Evolutionary conservation across 352 stramenopile species (phyloP).

Genomic region (Chrysophaeum taylorii): DNA sequence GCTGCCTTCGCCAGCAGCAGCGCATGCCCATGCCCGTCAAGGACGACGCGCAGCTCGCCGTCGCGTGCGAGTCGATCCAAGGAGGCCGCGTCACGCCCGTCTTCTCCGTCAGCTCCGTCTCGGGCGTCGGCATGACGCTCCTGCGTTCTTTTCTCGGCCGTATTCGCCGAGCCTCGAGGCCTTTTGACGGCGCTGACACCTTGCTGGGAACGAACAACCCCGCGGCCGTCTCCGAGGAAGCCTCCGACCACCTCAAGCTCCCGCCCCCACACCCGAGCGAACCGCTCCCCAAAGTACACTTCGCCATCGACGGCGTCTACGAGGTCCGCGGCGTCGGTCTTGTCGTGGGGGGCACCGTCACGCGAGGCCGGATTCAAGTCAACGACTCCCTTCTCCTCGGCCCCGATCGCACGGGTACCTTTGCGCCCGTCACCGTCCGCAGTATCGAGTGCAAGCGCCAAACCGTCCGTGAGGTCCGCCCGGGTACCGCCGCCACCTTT

Average conservation of each 20-base stretch:
- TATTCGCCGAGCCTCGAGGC: slow-evolving; percentile 25
- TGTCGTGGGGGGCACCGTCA: slow-evolving; percentile 75
- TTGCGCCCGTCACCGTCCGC: slow-evolving; percentile 41
- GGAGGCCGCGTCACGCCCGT: slow-evolving; percentile 87
- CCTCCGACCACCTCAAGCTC: too few relatives aligned
- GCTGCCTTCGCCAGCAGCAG: slow-evolving; percentile 61
- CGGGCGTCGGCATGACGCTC: slow-evolving; percentile 76
- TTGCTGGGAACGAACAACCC: not conserved
- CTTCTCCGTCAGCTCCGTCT: slow-evolving; percentile 93
- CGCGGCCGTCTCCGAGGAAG: too few relatives aligned
- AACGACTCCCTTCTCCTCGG: slow-evolving; percentile 74
- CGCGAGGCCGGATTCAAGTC: slow-evolving; percentile 62
- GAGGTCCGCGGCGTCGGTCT: slow-evolving; percentile 78
- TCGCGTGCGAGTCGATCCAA: slow-evolving; percentile 68
- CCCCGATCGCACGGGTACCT: slow-evolving; percentile 70
- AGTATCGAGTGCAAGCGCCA: slow-evolving; percentile 39
- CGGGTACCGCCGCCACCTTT: slow-evolving; percentile 67
- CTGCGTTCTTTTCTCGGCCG: slow-evolving; percentile 50
- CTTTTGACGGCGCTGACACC: not conserved
- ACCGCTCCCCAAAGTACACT: slow-evolving; percentile 26
- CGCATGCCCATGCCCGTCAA: slow-evolving; percentile 87
- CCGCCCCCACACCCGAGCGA: not conserved
- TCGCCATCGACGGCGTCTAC: slow-evolving; percentile 47
- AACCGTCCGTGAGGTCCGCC: slow-evolving; percentile 65
- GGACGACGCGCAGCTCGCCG: slow-evolving; percentile 54